These are phyloP conservation scores for Malassezia japonica DNA, from an alignment of 1,284 basidiomycete species.

Conservation along the genomic window DNA sequence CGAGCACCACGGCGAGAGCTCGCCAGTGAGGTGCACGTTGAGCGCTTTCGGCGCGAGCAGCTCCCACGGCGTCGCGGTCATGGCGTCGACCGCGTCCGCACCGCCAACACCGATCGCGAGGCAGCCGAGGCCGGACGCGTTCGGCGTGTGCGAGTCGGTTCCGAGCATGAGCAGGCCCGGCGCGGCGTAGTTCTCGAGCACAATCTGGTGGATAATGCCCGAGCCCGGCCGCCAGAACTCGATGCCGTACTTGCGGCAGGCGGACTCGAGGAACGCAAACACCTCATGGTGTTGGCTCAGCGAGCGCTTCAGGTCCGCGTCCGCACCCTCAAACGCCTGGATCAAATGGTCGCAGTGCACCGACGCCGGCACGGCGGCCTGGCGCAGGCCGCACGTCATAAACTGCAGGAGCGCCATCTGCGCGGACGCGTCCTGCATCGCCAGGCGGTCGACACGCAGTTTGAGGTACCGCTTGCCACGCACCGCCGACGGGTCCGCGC, in stretches of 20 bases:
- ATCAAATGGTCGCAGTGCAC: constrained; percentile 80
- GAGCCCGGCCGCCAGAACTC: constrained; percentile 79
- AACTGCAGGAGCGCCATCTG: constrained; percentile 99
- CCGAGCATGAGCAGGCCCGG: constrained; percentile 57
- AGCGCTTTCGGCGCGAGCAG: constrained; percentile 80
- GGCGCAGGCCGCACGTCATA: constrained; percentile 85
- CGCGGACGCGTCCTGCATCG: constrained; percentile 98
- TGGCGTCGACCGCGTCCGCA: constrained; percentile 95
- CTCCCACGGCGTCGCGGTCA: constrained; percentile 98
- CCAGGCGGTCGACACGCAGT: constrained; percentile 81
- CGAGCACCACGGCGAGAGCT: constrained; percentile 82
- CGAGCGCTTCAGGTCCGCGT: constrained; percentile 70
- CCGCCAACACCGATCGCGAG: constrained; percentile 97
- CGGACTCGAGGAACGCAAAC: constrained; percentile 93
- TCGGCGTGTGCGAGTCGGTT: constrained; percentile 91
- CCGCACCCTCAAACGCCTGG: constrained; percentile 62
- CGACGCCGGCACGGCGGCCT: constrained; percentile 78
- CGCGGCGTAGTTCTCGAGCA: constrained; percentile 88
- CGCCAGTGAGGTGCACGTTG: constrained; percentile 75
- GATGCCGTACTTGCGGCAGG: constrained; percentile 79
- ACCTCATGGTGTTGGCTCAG: constrained; percentile 88
- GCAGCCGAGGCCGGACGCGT: constrained; percentile 94
- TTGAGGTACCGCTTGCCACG: constrained; percentile 85
- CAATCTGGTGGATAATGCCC: constrained; percentile 89
- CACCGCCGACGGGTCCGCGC: constrained; percentile 53